A percentile compares a stretch with the other conserved stretches of the same genome.
phyloP scores from a whole-genome alignment of 1,139 yeast genomes.

The Taiozyma sp. region DNA sequence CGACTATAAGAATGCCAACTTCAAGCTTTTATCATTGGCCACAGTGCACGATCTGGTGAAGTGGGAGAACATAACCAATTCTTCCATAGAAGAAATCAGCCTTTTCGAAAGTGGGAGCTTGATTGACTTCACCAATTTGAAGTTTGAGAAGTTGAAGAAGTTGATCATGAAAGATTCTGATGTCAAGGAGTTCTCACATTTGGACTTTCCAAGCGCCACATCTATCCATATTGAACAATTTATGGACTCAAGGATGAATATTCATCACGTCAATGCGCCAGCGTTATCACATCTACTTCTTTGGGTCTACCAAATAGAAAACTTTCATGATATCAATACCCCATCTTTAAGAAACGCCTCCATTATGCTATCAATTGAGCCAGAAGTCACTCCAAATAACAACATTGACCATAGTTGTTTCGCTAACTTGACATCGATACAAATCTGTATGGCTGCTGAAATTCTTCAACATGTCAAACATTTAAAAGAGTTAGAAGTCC shows the following conservation, averaged over 20 bases:
- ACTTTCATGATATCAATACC: conserved; percentile 4
- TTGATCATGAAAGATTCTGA: conserved; percentile 11
- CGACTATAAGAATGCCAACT: conserved; percentile 3
- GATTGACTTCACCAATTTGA: conserved; percentile 3
- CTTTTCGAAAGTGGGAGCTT: conserved; percentile 6
- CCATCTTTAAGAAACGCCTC: conserved; percentile 9
- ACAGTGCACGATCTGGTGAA: conserved; percentile 4
- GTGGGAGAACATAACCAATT: conserved; percentile 4
- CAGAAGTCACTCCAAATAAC: neutral
- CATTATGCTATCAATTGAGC: conserved; percentile 15
- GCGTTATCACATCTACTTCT: conserved; percentile 4
- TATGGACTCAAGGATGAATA: conserved; percentile 6
- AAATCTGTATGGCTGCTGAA: conserved; percentile 13
- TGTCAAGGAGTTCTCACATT: conserved; percentile 3
- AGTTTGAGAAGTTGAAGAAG: neutral
- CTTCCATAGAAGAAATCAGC: conserved; percentile 1
- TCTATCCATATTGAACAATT: conserved; percentile 14
- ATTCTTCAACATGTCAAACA: conserved; percentile 5
- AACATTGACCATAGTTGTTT: conserved; percentile 11
- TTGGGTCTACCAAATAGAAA: conserved; percentile 11
- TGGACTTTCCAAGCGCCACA: conserved; percentile 6
- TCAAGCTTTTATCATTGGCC: conserved; percentile 2
- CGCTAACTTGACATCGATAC: conserved; percentile 3
- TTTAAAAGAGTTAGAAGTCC: conserved; percentile 9
- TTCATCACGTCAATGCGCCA: conserved; percentile 8